Percentiles rank a stretch among this genome's conserved stretches.
phyloP scores from a whole-genome alignment of 1,284 basidiomycete genomes.

The Entoloma clypeatum region DNA sequence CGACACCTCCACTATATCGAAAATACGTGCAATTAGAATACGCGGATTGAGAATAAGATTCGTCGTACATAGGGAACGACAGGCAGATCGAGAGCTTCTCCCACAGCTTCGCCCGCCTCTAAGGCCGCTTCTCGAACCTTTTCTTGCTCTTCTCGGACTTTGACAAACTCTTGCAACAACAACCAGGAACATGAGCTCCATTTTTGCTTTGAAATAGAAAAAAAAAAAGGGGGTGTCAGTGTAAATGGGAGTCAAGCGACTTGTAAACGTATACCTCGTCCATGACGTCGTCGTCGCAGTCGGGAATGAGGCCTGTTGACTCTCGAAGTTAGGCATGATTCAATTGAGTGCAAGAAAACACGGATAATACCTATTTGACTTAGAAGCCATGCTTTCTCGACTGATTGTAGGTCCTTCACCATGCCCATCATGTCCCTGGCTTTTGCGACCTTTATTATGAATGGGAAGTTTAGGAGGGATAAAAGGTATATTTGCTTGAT shows the following conservation, averaged over 20 bases:
- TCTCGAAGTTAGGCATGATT: not conserved
- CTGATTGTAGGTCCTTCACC: slow-evolving; percentile 57
- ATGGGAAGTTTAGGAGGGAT: not conserved
- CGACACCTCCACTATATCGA: slow-evolving; percentile 53
- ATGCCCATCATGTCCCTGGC: slow-evolving; percentile 58
- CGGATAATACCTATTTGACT: slow-evolving; percentile 70
- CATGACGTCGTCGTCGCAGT: slow-evolving; percentile 87
- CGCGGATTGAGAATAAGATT: slow-evolving; percentile 4
- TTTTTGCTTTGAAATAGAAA: slow-evolving; percentile 53
- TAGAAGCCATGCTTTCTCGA: slow-evolving; percentile 78
- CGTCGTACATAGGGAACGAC: slow-evolving; percentile 55
- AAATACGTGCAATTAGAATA: slow-evolving; percentile 8
- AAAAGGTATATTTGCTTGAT: not conserved
- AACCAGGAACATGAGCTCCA: slow-evolving; percentile 80
- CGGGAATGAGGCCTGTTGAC: slow-evolving; percentile 47
- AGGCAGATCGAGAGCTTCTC: slow-evolving; percentile 49
- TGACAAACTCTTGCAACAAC: slow-evolving; percentile 66
- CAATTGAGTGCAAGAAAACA: slow-evolving; percentile 19
- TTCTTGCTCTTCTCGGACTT: slow-evolving; percentile 49
- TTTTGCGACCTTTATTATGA: slow-evolving; percentile 41
- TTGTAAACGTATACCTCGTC: slow-evolving; percentile 70
- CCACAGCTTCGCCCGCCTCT: slow-evolving; percentile 34
- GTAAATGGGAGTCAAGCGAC: slow-evolving; percentile 1
- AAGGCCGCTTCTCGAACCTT: slow-evolving; percentile 37
- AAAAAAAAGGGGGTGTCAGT: slow-evolving; percentile 3